phyloP scores from a whole-genome alignment of 164 flowering plant genomes.

The Nymphaea thermarum region DNA sequence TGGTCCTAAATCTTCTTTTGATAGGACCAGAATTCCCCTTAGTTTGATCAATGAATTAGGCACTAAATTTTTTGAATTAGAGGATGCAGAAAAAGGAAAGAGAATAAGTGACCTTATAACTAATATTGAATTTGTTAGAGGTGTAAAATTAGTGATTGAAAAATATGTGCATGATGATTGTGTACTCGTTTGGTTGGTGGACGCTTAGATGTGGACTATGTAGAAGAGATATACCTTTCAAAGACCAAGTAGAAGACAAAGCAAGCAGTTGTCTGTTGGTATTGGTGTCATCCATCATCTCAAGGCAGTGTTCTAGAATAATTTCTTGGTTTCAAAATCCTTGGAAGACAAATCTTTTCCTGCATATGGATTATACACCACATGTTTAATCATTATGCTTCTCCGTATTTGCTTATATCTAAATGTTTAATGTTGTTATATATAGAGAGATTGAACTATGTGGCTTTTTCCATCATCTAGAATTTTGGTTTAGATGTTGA shows the following conservation, averaged over 20 bases:
- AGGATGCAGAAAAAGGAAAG: slow-evolving; percentile 26
- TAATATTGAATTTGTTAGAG: slow-evolving; percentile 25
- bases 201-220: background rate
- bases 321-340: slow-evolving; percentile 19
- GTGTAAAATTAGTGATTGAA: slow-evolving; percentile 21
- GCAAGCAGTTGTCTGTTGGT: slow-evolving; percentile 25
- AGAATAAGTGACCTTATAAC: slow-evolving; percentile 33
- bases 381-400: no score
- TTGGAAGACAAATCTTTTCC: slow-evolving; percentile 21
- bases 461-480: no score
- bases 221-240: slow-evolving; percentile 13
- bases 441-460: no score
- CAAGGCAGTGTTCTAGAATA: slow-evolving; percentile 33
- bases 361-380: slow-evolving; percentile 13
- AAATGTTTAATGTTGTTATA: no score
- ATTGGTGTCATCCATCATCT: slow-evolving; percentile 25
- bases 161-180: slow-evolving; percentile 13
- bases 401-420: no score
- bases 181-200: background rate
- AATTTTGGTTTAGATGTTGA: no score
- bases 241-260: slow-evolving; percentile 30
- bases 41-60: slow-evolving; percentile 30
- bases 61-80: slow-evolving; percentile 26
- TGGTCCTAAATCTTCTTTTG: slow-evolving; percentile 16
- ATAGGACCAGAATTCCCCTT: slow-evolving; percentile 31